Conservation (phyloP, 495 filamentous ascomycete genomes). For the Polyplosphaeria fusca region DNA sequence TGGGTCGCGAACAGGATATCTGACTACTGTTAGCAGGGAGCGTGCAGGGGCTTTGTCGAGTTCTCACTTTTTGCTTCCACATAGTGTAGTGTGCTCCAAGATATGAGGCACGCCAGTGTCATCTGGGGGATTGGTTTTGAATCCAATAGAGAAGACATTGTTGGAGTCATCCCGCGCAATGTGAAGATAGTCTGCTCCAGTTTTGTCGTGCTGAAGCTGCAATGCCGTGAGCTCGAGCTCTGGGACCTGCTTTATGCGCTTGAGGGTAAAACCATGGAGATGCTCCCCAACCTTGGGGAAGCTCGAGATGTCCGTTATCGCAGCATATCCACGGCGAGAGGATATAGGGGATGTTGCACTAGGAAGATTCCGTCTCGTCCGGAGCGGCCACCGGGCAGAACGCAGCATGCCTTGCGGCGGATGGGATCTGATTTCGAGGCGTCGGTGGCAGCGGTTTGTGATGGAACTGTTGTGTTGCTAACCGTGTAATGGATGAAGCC, state of each 20-base stretch:
- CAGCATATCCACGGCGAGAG: conserved; percentile 51
- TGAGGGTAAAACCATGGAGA: conserved; percentile 87
- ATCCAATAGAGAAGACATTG: conserved; percentile 98
- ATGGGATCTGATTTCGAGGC: too few species aligned
- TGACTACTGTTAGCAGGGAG: conserved; percentile 41
- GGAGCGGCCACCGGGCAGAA: conserved; percentile 16
- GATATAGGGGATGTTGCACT: not conserved
- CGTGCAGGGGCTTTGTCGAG: not conserved
- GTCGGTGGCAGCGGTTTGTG: too few species aligned
- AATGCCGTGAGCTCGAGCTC: conserved; percentile 90
- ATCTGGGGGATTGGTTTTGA: conserved; percentile 97
- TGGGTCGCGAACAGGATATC: conserved; percentile 92
- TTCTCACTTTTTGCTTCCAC: conserved; percentile 87
- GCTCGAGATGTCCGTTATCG: conserved; percentile 66
- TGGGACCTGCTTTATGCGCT: conserved; percentile 83
- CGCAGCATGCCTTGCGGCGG: conserved; percentile 28
- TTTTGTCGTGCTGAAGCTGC: conserved; percentile 86
- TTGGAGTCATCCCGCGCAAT: conserved; percentile 92
- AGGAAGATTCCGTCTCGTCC: conserved; percentile 8
- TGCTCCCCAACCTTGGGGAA: conserved; percentile 76
- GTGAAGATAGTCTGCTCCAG: conserved; percentile 92
- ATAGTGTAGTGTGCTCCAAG: conserved; percentile 92
- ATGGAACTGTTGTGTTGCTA: too few species aligned
- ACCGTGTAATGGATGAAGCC: too few species aligned
- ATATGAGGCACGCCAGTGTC: conserved; percentile 96